phyloP scores from a whole-genome alignment of 805 yeast genomes.

The Wickerhamomyces mucosus region DNA sequence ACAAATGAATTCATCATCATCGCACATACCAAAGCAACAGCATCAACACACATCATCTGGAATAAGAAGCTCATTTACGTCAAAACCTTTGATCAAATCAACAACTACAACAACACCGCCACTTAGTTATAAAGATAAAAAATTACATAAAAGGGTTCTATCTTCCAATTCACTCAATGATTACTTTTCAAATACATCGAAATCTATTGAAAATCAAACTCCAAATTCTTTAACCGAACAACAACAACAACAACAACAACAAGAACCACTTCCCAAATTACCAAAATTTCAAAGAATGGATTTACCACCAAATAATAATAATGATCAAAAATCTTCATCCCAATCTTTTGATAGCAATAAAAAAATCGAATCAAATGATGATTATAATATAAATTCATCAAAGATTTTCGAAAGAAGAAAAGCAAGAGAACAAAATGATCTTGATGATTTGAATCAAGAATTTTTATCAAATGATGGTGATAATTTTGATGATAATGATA shows the following conservation, averaged over 20 bases:
- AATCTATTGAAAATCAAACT: background rate
- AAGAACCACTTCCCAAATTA: slow-evolving; percentile 8
- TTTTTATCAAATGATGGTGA: slow-evolving; percentile 3
- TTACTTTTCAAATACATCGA: slow-evolving; percentile 5
- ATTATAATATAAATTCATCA: slow-evolving; percentile 5
- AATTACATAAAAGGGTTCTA: slow-evolving; percentile 16
- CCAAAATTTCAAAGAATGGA: slow-evolving; percentile 18
- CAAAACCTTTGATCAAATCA: slow-evolving; percentile 7
- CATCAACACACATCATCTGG: slow-evolving; percentile 4
- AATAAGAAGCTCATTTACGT: slow-evolving; percentile 6
- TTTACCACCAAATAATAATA: slow-evolving; percentile 1
- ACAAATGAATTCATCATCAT: too few species aligned
- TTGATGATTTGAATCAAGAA: slow-evolving; percentile 6
- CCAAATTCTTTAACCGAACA: slow-evolving; percentile 1
- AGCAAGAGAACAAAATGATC: slow-evolving; percentile 10
- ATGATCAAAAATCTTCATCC: too few species aligned
- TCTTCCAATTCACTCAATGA: slow-evolving; percentile 15
- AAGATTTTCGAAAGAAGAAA: slow-evolving; percentile 16
- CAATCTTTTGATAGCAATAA: too few species aligned
- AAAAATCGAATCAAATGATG: too few species aligned
- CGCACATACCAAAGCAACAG: too few species aligned
- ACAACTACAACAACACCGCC: too few species aligned
- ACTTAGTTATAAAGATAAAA: slow-evolving; percentile 7
- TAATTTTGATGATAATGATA: slow-evolving; percentile 2
- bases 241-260: background rate